phyloP scores from a whole-genome alignment of 805 yeast species.

The Cyberlindnera maclurae region DNA sequence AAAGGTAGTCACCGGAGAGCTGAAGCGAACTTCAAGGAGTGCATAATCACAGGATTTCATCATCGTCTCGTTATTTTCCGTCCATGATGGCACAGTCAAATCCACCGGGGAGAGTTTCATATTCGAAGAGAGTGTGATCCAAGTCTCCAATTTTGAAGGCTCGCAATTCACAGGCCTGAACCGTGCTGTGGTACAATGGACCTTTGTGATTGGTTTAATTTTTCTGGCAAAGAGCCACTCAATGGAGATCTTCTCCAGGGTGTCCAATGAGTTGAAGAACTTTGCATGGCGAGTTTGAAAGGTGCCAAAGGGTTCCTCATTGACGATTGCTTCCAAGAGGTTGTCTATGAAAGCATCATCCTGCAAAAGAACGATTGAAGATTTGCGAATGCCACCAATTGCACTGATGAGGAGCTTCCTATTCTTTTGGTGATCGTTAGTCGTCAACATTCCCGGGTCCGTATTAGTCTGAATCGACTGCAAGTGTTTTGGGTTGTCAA shows the following conservation, averaged over 20 bases:
- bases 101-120: conserved; percentile 12
- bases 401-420: conserved; percentile 31
- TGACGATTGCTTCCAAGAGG: conserved; percentile 8
- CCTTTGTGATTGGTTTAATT: conserved; percentile 19
- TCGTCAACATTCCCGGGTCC: conserved; percentile 32
- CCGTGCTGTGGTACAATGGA: conserved; percentile 14
- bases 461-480: conserved; percentile 27
- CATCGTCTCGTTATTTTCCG: conserved; percentile 7
- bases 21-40: conserved; percentile 41
- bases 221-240: conserved; percentile 23
- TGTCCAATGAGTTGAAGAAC: conserved; percentile 10
- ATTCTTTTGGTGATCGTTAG: conserved; percentile 4
- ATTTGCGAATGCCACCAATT: conserved; percentile 36
- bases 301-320: conserved; percentile 9
- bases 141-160: conserved; percentile 11
- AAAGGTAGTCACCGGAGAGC: conserved; percentile 25
- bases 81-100: conserved; percentile 12
- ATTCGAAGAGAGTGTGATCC: conserved; percentile 22
- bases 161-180: conserved; percentile 9
- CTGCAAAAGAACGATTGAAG: conserved; percentile 24
- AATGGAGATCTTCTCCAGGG: conserved; percentile 22
- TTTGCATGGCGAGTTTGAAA: conserved; percentile 7
- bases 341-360: conserved; percentile 6
- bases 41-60: conserved; percentile 38
- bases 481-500: conserved; percentile 32